phyloP scores from a whole-genome alignment of 2,329 filamentous ascomycete species.

The Fulvia fulva region DNA sequence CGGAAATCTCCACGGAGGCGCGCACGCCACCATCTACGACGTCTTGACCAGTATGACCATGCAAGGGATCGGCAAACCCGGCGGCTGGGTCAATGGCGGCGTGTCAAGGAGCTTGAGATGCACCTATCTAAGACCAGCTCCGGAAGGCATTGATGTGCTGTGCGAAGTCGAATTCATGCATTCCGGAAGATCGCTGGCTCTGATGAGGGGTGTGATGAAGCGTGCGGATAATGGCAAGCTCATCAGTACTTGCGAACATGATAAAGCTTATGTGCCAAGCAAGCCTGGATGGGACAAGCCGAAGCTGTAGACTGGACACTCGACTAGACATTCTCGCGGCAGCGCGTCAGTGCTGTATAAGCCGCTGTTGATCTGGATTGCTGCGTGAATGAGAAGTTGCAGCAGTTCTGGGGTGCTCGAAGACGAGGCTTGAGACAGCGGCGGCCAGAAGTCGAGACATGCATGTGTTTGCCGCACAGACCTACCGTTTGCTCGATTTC shows the following conservation, averaged over 20 bases:
- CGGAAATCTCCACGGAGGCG: constrained; percentile 52
- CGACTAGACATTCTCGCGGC: not conserved
- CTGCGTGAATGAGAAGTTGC: no score
- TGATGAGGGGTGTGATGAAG: constrained; percentile 40
- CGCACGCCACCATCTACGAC: constrained; percentile 51
- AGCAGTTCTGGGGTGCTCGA: not conserved
- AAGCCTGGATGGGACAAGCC: not conserved
- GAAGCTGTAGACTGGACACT: not conserved
- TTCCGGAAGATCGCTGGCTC: constrained; percentile 40
- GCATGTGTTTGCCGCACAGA: not conserved
- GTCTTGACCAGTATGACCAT: constrained; percentile 45
- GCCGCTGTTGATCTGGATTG: no score
- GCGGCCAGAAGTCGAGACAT: not conserved
- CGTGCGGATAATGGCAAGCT: constrained; percentile 33
- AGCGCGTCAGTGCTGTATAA: not conserved
- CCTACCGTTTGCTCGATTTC: not conserved
- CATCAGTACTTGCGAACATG: constrained; percentile 35
- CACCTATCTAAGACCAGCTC: constrained; percentile 43
- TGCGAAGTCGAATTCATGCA: constrained; percentile 45
- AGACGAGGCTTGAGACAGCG: not conserved
- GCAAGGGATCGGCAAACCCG: constrained; percentile 24
- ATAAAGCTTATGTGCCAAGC: constrained; percentile 30
- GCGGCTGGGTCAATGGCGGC: constrained; percentile 43
- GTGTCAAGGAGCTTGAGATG: constrained; percentile 43
- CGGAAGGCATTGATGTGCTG: constrained; percentile 38